Evolutionary conservation across 768 basidiomycete species (phyloP), one percentile per base, ranked within the genome.

Genomic region (Amanita subjunquillea): DNA sequence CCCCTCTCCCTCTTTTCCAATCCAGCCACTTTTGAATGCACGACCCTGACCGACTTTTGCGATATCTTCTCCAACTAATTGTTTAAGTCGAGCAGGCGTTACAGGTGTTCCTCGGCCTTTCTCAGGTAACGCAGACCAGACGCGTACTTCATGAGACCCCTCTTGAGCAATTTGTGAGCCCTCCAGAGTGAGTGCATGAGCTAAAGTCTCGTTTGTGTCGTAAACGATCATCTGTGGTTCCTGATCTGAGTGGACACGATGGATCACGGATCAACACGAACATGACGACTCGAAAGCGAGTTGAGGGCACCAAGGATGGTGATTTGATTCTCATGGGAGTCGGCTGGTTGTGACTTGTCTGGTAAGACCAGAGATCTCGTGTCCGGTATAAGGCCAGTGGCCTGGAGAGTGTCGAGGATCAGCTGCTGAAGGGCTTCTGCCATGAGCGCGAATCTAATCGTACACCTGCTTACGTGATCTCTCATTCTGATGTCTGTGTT

Each of bases 1-100:
- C 17, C 87, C 90, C 56, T 80, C 78, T 6, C 88, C 91, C 57
- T 95, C 87, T 67, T 97, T 98, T 20, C 74, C 77, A 56, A 98
- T 91, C 96, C 96, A 99, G 52, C 87, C 89, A 60, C 88, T 92
- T 72, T 94, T 97, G 78, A 99, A 96, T 17, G 95, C 96, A 57
- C 87, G 80, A 7, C 87, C 87, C 70, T 98, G 96, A 0, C 96
- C 96, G 53, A 97, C 79, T 70, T 94, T 96, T 13, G 91, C 84
- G 6, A 82, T 77, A 60, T 96, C 92, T 53, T 89, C 87, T 12
- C 95, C 95, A 12, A 98, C 78, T 54, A 67, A 66, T 55, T 78
- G 76, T 67, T 87, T 88, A 12, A 97, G 72, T 54, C 87, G 79
- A 44, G 72, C 78, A 0, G 79, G 73, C 3, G 79, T 76, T 36